These are phyloP conservation scores for Tricholoma sp. DNA, from an alignment of 768 basidiomycete species.

Conservation along the genomic window DNA sequence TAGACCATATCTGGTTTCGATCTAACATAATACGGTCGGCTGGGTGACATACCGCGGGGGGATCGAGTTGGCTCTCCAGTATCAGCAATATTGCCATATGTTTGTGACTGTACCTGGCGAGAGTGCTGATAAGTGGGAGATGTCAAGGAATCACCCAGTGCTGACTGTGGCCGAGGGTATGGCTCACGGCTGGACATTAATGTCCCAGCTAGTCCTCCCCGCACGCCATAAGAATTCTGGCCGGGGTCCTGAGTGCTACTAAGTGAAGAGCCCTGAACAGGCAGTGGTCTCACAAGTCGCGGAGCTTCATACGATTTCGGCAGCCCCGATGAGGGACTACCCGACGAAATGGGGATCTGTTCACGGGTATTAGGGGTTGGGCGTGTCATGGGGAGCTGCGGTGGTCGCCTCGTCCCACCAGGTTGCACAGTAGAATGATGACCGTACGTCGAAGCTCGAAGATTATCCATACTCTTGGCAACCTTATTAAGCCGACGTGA, in stretches of 20 bases:
- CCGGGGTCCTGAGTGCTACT: constrained; percentile 26
- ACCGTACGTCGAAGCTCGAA: constrained; percentile 28
- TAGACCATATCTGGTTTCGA: constrained; percentile 27
- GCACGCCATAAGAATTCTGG: constrained; percentile 23
- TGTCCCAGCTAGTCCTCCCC: constrained; percentile 16
- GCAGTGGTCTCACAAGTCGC: constrained; percentile 34
- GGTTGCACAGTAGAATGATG: constrained; percentile 32
- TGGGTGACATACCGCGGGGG: constrained; percentile 35
- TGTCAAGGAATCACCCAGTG: constrained; percentile 43
- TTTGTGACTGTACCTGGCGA: constrained; percentile 33
- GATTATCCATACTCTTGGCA: constrained; percentile 58
- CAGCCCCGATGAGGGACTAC: constrained; percentile 24
- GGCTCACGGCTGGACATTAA: constrained; percentile 49
- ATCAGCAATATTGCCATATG: constrained; percentile 29
- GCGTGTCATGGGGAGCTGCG: constrained; percentile 31
- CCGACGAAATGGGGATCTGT: constrained; percentile 13
- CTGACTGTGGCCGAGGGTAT: constrained; percentile 59
- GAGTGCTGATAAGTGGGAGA: constrained; percentile 32
- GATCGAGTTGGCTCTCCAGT: constrained; percentile 33
- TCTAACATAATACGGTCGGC: constrained; percentile 27
- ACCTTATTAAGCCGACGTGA: constrained; percentile 27
- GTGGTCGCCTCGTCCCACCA: constrained; percentile 25
- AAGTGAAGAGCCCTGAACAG: constrained; percentile 36
- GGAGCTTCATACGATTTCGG: constrained; percentile 42
- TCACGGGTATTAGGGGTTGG: constrained; percentile 21